Evolutionary conservation across 1,139 yeast species (phyloP), one percentile per base, ranked within the genome.

Genomic region (Nematodospora anomalae): DNA sequence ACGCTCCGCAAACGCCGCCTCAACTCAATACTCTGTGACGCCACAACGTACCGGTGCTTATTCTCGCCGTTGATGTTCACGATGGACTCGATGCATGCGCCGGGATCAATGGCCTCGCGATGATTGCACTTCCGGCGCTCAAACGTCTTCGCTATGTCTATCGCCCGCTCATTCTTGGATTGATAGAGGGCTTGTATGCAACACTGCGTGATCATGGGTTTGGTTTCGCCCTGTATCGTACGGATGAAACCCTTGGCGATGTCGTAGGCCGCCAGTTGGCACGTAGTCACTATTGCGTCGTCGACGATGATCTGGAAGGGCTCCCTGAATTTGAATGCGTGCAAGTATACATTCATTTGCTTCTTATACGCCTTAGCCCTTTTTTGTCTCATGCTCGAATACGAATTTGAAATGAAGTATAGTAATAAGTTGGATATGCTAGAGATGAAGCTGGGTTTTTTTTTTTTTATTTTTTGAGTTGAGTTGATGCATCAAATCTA

Each of bases 181-280:
- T 74, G 72, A 57, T 92, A 94, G 25, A 92, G 66, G 16, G 86
- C 83, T 56, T 88, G 88, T 73, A 94, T 87, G 51, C 96, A 86
- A 55, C 98, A 94, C 61, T 92, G 98, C 1, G 98, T 88, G 36
- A 94, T 85, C 95, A 92, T 79, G n/a, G 89, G 88, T 55, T 92
- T 92, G 31, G 83, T 77, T 52, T 85, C 90, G 5, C 83, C 87
- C 57, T 90, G 97, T 7, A 90, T 67, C 0, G 96, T 88, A 45
- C 95, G 70, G 40, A 77, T 70, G 28, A 92, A 64, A n/a, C 94
- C 96, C 53, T 84, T 85, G 12, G 67, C 68, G 16, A 92, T 61
- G 56, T 90, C 90, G 56, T 77, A 86, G 36, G 83, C 80, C 15
- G 86, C 74, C 41, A 74, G 70, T 40, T 76, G 75, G 37, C 92